These are phyloP conservation scores for Paramecium octaurelia DNA, from an alignment of 73 alveolate species.

Conservation along the genomic window DNA sequence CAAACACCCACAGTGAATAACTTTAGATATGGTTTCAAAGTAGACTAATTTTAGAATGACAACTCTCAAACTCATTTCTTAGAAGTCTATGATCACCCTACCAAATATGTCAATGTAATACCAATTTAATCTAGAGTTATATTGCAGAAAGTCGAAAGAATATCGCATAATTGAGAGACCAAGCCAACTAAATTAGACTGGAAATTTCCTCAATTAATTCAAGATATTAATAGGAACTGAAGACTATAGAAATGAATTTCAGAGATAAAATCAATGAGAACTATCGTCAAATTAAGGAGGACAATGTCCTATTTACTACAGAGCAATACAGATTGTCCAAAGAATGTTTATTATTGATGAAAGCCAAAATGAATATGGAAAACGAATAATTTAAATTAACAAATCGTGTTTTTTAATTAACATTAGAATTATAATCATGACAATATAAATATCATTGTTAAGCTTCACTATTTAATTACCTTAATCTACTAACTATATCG, in stretches of 20 bases:
- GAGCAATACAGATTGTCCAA: background rate
- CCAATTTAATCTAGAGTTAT: background rate
- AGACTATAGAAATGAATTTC: background rate
- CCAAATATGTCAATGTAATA: background rate
- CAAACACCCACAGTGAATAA: background rate
- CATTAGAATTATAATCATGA: background rate
- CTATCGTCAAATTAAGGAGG: background rate
- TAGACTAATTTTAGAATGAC: background rate
- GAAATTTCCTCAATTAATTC: background rate
- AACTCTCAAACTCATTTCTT: background rate
- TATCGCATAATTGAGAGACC: background rate
- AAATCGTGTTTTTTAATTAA: background rate
- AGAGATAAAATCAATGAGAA: background rate
- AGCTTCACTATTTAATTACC: slow-evolving; percentile 18
- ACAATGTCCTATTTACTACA: background rate
- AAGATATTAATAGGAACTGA: background rate
- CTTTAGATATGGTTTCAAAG: background rate
- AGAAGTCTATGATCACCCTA: background rate
- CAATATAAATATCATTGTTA: slow-evolving; percentile 1
- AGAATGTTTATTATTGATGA: background rate
- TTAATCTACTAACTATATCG: slow-evolving; percentile 33
- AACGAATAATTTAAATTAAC: background rate
- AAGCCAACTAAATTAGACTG: background rate
- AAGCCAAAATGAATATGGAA: background rate
- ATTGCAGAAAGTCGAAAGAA: background rate